Percentiles rank a stretch among this genome's conserved stretches.
phyloP scores from a whole-genome alignment of 139 green algal genomes.

The Coelastrella sp. region DNA sequence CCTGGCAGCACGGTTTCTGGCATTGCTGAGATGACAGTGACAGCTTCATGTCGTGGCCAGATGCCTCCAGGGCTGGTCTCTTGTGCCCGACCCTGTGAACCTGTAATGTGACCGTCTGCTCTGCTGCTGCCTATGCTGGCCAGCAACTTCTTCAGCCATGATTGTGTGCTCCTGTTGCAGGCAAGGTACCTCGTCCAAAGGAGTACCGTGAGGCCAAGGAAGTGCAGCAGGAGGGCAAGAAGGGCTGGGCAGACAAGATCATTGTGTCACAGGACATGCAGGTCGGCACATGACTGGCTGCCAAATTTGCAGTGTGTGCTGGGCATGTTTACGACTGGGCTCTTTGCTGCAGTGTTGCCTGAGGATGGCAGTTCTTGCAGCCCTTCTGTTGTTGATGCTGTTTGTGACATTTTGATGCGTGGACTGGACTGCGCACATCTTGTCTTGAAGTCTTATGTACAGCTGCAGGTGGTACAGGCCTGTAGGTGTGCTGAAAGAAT shows the following conservation, averaged over 20 bases:
- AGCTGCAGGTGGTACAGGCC: too few species aligned
- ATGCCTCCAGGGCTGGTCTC: too few species aligned
- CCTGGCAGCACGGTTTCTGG: too few species aligned
- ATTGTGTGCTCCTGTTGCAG: not conserved
- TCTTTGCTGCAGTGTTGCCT: not conserved
- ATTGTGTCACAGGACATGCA: conserved; percentile 43
- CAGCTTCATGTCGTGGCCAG: too few species aligned
- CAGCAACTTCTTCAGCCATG: not conserved
- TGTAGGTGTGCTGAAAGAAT: too few species aligned
- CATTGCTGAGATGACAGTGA: too few species aligned
- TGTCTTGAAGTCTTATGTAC: too few species aligned
- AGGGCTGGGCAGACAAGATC: conserved; percentile 45
- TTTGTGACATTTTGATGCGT: too few species aligned
- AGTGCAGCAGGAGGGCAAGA: conserved; percentile 25
- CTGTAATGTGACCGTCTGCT: too few species aligned
- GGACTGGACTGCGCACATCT: too few species aligned
- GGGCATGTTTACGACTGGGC: not conserved
- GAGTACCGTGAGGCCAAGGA: conserved; percentile 9
- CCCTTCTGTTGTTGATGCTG: not conserved
- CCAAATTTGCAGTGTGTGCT: not conserved
- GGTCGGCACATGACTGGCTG: not conserved
- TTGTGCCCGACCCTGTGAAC: too few species aligned
- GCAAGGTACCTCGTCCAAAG: conserved; percentile 19
- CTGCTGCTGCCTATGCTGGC: not conserved
- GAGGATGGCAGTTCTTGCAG: not conserved